phyloP scores from a whole-genome alignment of 768 basidiomycete genomes.

The Suillus discolor region DNA sequence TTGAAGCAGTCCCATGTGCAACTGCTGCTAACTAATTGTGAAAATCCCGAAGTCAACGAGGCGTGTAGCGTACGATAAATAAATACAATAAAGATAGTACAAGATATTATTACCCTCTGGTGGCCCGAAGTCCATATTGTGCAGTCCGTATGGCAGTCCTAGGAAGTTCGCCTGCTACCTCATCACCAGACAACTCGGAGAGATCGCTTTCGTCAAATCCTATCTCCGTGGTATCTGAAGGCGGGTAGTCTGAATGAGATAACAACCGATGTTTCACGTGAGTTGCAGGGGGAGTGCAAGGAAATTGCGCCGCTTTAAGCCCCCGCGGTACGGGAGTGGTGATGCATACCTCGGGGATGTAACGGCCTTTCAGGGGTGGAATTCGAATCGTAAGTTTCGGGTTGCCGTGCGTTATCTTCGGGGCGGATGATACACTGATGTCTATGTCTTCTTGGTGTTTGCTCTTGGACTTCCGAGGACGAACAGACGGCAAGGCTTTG shows the following conservation, averaged over 20 bases:
- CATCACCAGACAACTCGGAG: slow-evolving; percentile 25
- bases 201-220: slow-evolving; percentile 23
- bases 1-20: neutral
- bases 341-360: slow-evolving; percentile 19
- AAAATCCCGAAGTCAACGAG: slow-evolving; percentile 4
- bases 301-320: slow-evolving; percentile 16
- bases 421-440: neutral
- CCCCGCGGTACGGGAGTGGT: slow-evolving; percentile 13
- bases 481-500: slow-evolving; percentile 25
- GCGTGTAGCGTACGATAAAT: slow-evolving; percentile 19
- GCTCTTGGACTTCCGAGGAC: slow-evolving; percentile 36
- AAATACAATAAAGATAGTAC: slow-evolving; percentile 38
- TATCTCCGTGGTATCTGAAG: slow-evolving; percentile 25
- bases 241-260: slow-evolving; percentile 17
- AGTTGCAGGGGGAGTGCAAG: slow-evolving; percentile 25
- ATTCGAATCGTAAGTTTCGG: neutral
- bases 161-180: slow-evolving; percentile 30
- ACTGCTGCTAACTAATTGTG: neutral
- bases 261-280: slow-evolving; percentile 25
- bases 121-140: slow-evolving; percentile 18
- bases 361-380: slow-evolving; percentile 1
- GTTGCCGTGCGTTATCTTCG: neutral
- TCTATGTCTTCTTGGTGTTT: neutral
- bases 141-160: slow-evolving; percentile 16
- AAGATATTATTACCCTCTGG: slow-evolving; percentile 16